Percentiles rank a stretch among this genome's conserved stretches.
Evolutionary conservation across 23 red algal species (phyloP).

Genomic region (Gracilariopsis chorda): DNA sequence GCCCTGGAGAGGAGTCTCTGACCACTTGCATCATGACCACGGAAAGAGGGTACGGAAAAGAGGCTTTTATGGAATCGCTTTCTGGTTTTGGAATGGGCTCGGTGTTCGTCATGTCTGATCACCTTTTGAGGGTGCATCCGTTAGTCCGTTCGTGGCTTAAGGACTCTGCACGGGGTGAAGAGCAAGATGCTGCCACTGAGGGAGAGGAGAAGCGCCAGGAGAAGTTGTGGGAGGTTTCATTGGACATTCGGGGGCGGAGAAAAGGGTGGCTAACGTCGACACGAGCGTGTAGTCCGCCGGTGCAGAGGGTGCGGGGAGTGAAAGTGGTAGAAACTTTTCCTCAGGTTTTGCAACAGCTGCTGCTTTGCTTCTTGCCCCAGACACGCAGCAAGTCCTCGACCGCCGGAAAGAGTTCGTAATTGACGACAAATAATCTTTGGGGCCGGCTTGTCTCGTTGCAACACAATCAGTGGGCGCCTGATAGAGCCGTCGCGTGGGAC

Average conservation of each 20-base stretch:
- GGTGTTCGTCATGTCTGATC: neutral
- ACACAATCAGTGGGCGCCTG: neutral
- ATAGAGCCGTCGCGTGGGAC: too few species aligned
- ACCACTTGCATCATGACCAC: neutral
- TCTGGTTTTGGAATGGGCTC: neutral
- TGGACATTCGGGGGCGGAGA: neutral
- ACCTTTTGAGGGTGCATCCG: constrained; percentile 7
- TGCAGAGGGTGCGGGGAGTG: too few species aligned
- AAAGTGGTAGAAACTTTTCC: too few species aligned
- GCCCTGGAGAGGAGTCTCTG: neutral
- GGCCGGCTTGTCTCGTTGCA: neutral
- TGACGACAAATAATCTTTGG: neutral
- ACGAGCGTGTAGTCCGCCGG: neutral
- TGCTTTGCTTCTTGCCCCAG: too few species aligned
- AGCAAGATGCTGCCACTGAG: neutral
- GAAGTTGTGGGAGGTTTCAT: too few species aligned
- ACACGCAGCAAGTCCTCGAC: neutral
- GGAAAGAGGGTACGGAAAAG: neutral
- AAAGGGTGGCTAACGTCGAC: neutral
- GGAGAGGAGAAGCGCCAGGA: too few species aligned
- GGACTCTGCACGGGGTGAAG: neutral
- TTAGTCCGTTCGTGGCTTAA: neutral
- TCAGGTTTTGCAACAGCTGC: neutral
- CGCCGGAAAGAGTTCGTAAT: neutral
- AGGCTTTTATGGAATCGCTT: neutral